Conservation (phyloP, 352 stramenopile genomes). For the Globisporangium splendens region DNA sequence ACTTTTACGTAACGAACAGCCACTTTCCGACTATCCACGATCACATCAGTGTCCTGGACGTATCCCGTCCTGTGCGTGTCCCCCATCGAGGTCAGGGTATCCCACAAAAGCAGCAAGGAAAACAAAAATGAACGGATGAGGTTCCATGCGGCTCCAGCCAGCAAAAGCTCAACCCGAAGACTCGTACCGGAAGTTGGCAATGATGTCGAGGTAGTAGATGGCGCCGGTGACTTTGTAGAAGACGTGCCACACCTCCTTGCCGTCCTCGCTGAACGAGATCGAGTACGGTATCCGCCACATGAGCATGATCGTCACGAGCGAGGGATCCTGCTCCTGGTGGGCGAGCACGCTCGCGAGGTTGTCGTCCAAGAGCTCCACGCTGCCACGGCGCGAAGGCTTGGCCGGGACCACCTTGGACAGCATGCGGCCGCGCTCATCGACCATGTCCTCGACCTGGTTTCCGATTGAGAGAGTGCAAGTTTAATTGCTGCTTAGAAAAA, state of each 20-base stretch:
- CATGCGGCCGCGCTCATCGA: not conserved
- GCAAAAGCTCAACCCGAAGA: no score
- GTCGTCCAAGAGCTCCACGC: not conserved
- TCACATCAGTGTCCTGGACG: constrained; percentile 42
- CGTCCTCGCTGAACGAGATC: constrained; percentile 45
- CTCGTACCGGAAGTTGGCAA: constrained; percentile 51
- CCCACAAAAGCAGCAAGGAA: not conserved
- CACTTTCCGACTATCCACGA: constrained; percentile 51
- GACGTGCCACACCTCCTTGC: constrained; percentile 34
- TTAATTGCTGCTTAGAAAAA: no score
- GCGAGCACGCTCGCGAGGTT: not conserved
- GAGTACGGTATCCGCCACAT: constrained; percentile 59
- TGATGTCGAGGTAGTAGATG: constrained; percentile 50
- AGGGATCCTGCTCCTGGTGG: constrained; percentile 15
- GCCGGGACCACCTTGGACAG: not conserved
- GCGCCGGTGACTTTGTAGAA: constrained; percentile 49
- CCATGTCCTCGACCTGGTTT: not conserved
- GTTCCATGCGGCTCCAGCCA: no score
- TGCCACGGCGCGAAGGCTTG: not conserved
- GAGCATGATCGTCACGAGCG: constrained; percentile 48
- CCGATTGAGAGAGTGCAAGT: no score
- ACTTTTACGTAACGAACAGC: constrained; percentile 45
- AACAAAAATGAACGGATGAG: not conserved
- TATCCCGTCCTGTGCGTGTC: constrained; percentile 40
- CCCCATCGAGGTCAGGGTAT: no score